Base-by-base conservation (phyloP, 208 protist species). In the Blastocrithidia nonstop region DNA sequence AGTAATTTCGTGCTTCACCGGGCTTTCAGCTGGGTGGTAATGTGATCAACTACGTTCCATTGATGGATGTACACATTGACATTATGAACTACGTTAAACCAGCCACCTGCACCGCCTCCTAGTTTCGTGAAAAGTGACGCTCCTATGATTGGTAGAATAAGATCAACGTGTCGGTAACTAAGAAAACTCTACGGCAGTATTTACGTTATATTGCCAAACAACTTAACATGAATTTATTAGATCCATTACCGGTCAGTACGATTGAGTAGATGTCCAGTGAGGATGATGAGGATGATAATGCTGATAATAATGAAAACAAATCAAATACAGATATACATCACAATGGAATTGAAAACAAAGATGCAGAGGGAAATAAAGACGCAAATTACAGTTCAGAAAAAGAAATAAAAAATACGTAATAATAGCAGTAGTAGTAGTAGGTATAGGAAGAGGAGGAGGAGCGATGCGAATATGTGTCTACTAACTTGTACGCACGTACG, bases 71-170 rank as follows among this genome's bases (percentile, higher is more conserved):
- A 33, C 83, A 95, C 57, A 94, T 98, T 20, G 96, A 99, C 67
- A 97, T 99, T 50, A 96, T 98, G 87, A 95, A 98, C 70, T 99
- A 98, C 64, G 97, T 99, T 57, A 58, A 55, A 17, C 95, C 96
- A 1, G 79, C 90, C 0, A 57, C 41, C 11, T 97, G 93, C 58
- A 45, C 68, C 6, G 61, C 94, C 20, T 40, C 68, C 1, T 68
- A 94, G 35, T 99, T 98, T 75, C 81, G 97, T 24, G 60, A 64
- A 17, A 98, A 98, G 93, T 99, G 97, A 96, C 66, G 88, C 25
- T 90, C 96, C 62, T 98, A 98, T 52, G 95, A 97, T 59, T 99
- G 97, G 97, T 96, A 99, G 72, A 99, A 98, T 73, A 97, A 97
- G 54, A 83, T 98, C 6, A 64, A 66, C 31, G 77, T 97, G 1